phyloP scores from a whole-genome alignment of 345 rosid genomes.

The Linum lewisii region DNA sequence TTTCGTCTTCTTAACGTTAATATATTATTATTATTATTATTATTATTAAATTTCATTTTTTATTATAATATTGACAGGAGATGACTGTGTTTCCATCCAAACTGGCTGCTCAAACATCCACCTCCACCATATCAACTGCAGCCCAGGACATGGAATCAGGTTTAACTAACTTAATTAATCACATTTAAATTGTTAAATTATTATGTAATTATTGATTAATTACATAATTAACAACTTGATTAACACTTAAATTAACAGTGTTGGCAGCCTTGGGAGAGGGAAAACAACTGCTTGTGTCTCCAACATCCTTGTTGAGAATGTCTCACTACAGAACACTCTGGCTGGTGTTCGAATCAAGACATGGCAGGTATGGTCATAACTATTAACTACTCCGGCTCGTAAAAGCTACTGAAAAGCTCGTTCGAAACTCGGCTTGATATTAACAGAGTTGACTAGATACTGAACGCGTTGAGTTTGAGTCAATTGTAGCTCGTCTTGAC shows the following conservation, averaged over 20 bases:
- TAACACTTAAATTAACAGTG: slow-evolving; percentile 26
- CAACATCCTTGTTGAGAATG: slow-evolving; percentile 45
- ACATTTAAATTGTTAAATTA: background rate
- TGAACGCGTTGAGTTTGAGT: no score
- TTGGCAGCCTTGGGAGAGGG: slow-evolving; percentile 75
- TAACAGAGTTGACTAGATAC: background rate
- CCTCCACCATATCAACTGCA: slow-evolving; percentile 63
- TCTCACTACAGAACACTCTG: slow-evolving; percentile 43
- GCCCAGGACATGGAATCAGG: slow-evolving; percentile 98
- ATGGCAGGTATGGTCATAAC: slow-evolving; percentile 53
- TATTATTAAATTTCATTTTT: no score
- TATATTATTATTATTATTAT: no score
- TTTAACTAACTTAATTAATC: slow-evolving; percentile 9
- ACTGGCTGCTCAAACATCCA: slow-evolving; percentile 75
- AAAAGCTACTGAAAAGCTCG: background rate
- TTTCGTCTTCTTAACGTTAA: background rate
- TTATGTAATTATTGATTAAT: background rate
- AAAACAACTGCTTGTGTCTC: slow-evolving; percentile 68
- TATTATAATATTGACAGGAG: slow-evolving; percentile 35
- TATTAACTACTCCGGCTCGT: background rate
- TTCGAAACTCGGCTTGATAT: no score
- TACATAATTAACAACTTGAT: background rate
- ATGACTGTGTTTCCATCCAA: slow-evolving; percentile 87
- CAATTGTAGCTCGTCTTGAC: no score
- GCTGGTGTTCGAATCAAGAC: slow-evolving; percentile 82